Evolutionary conservation across 768 basidiomycete genomes (phyloP), one percentile per base, ranked within the genome.

Genomic region (Leccinum boreale): DNA sequence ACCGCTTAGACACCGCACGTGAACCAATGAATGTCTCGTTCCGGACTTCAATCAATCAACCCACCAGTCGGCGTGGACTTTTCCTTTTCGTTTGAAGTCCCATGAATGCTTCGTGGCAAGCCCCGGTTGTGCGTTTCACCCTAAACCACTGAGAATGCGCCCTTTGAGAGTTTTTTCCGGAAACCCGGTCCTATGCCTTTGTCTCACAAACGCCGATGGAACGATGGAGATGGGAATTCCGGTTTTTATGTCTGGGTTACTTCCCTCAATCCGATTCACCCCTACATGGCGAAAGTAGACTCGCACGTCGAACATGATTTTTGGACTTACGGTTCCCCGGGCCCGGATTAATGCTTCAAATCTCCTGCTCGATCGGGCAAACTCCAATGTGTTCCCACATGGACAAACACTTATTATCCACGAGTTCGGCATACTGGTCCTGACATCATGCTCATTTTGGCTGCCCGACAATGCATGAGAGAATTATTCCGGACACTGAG

Each of bases 391-490:
- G 33, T 33, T 33, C 33, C 33, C 29, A 31, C 29, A 31, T 31
- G 29, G 11, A 11, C 11, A 31, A 31, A 0, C 29, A 0, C 11
- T 48, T 29, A 17, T 74, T 70, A 7, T 72, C 67, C 26, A 78
- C 64, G 39, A 74, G 74, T 68, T 70, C 23, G 78, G 45, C 5
- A 47, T 49, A 17, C 61, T 23, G 50, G n/a, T 4, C 51, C 28
- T 3, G n/a, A 31, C 10, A 31, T 31, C 31, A 31, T 12, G 5
- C 31, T 31, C 31, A 12, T 12, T 31, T 31, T 12, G 31, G 31
- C 11, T 31, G 31, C 11, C 10, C 31, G 11, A 31, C 31, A 31
- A 31, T 31, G 31, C 11, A 31, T 31, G 31, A 31, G 12, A 36
- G 12, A 15, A 23, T 12, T 42, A 26, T n/a, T 10, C 8, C 9